Evolutionary conservation across 805 yeast species (phyloP), one percentile per base, ranked within the genome.

Genomic region (Yamadazyma olivae): DNA sequence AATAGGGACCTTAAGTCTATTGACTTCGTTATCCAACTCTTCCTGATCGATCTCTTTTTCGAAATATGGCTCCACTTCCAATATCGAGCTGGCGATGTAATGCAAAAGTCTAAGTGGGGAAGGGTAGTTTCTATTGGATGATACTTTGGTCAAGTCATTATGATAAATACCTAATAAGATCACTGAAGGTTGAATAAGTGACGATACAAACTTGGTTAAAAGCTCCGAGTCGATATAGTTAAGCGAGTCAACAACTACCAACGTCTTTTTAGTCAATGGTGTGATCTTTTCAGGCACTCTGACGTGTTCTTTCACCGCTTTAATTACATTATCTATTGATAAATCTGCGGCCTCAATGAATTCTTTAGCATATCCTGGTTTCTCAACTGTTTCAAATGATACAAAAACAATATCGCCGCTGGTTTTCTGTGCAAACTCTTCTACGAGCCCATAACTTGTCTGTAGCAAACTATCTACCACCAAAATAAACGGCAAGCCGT

Each of bases 31-130:
- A 8, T 71, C 77, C 16, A 74, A 45, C 8, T 67, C 69, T 34
- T 78, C 82, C 22, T 74, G 79, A 22, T 75, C 81, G 2, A 54
- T 41, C 18, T 42, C 17, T 40, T 42, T 10, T 32, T 37, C 20
- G 27, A 38, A 20, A 19, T 48, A 40, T 2, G 91, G 88, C 15
- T 67, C 56, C 0, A 86, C 56, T 23, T 81, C 82, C 29, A 90
- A 67, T 1, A 86, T 74, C 1, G 86, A 69, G 2, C 91, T 82
- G 2, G 97, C 89, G 54, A 89, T 76, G 51, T 77, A 88, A 24
- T 73, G 64, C 19, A 88, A 61, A 17, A 84, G 53, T 5, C 67
- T 67, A n/a, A 68, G 39, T 0, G 75, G 53, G 0, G 70, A 52
- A 0, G 95, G 95, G 41, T 74, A 77, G 35, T 77, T 49, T 1